phyloP scores from a whole-genome alignment of 257 asterid genomes.

The Ilex asprella region DNA sequence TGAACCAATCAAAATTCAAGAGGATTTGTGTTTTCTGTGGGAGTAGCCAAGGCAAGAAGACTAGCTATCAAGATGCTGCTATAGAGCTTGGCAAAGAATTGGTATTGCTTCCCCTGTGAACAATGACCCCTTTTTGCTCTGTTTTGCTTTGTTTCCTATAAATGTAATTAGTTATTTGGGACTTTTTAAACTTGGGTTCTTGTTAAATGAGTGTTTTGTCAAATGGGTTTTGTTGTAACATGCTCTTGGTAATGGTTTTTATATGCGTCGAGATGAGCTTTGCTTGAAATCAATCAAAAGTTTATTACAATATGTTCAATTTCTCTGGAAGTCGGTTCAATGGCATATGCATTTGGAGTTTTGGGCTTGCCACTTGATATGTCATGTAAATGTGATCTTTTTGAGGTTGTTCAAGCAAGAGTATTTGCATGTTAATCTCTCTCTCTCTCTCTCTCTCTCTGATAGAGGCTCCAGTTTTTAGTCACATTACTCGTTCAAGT shows the following conservation, averaged over 20 bases:
- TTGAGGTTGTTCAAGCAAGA: conserved; percentile 2
- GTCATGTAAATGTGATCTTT: conserved; percentile 11
- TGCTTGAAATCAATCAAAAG: conserved; percentile 7
- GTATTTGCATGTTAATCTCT: conserved; percentile 12
- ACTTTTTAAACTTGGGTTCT: neutral
- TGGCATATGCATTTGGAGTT: neutral
- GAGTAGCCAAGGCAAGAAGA: conserved; percentile 86
- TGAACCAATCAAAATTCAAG: conserved; percentile 58
- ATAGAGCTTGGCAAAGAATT: conserved; percentile 67
- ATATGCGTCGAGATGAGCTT: conserved; percentile 6
- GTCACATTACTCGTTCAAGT: too few species aligned
- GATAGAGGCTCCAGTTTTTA: too few species aligned
- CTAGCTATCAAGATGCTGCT: conserved; percentile 88
- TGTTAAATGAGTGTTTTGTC: too few species aligned
- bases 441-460: too few species aligned
- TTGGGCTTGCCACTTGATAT: neutral
- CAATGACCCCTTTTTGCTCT: conserved; percentile 2
- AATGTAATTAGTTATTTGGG: neutral
- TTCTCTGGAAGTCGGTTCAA: neutral
- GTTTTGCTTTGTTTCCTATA: neutral
- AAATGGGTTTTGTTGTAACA: conserved; percentile 8
- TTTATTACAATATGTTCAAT: too few species aligned
- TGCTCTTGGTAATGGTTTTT: neutral
- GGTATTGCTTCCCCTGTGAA: conserved; percentile 32
- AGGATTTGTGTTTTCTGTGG: conserved; percentile 93